phyloP scores from a whole-genome alignment of 345 rosid species.

The Combretum micranthum region DNA sequence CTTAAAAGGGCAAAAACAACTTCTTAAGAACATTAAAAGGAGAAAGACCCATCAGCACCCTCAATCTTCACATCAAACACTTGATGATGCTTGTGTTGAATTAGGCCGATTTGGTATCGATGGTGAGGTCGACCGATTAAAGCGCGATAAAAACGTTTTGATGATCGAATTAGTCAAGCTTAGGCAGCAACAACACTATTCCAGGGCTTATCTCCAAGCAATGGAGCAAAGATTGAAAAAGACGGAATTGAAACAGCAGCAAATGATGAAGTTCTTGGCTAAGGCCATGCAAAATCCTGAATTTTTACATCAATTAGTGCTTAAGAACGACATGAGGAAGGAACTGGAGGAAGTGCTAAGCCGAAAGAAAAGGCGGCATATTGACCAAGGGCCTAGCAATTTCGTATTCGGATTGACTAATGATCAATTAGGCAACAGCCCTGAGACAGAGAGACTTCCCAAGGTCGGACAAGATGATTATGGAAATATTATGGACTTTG shows the following conservation, averaged over 20 bases:
- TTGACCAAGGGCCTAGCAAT: conserved; percentile 23
- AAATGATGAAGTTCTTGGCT: conserved; percentile 80
- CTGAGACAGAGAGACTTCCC: conserved; percentile 13
- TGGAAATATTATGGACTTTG: conserved; percentile 20
- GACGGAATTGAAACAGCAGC: conserved; percentile 65
- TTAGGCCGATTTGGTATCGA: conserved; percentile 42
- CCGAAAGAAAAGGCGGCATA: conserved; percentile 42
- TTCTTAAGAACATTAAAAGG: conserved; percentile 68
- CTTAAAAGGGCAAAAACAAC: conserved; percentile 58
- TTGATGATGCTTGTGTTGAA: conserved; percentile 48
- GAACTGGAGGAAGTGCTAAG: conserved; percentile 47
- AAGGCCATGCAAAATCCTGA: conserved; percentile 62
- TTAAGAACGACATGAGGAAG: conserved; percentile 36
- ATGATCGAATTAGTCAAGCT: conserved; percentile 65
- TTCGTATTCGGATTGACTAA: neutral
- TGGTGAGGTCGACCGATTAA: conserved; percentile 38
- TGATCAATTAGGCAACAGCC: conserved; percentile 13
- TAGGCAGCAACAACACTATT: conserved; percentile 58
- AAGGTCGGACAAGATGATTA: conserved; percentile 42
- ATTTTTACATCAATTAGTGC: conserved; percentile 47
- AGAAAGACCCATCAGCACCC: conserved; percentile 40
- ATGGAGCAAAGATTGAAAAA: conserved; percentile 62
- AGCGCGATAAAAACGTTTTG: conserved; percentile 53
- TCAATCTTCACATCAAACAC: conserved; percentile 25
- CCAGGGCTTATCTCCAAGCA: conserved; percentile 41